Evolutionary conservation across 441 rosid species (phyloP), one percentile per base, ranked within the genome.

Genomic region (Erodium moschatum): DNA sequence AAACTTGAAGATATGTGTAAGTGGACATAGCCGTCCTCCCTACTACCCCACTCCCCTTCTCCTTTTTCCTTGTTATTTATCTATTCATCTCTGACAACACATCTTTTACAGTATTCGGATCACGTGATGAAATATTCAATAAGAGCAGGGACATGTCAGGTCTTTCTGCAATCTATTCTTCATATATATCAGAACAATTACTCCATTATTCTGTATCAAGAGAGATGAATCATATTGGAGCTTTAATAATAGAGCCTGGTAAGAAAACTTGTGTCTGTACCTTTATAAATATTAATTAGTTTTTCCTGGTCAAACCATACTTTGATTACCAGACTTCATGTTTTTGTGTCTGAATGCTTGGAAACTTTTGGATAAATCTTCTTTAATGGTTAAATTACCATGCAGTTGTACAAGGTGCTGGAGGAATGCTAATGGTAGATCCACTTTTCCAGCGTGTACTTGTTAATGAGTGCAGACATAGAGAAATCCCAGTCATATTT

Each of bases 391-490:
- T 64, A 20, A 44, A 61, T 61, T 71, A 42, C 66, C 68, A 33
- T 85, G 74, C 77, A 92, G 98, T 92, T 72, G 76, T 87, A 70
- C 97, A 89, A 80, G 98, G 83, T 71, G 80, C 98, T 77, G 98
- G 96, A 73, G 97, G 98, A 70, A 93, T 93, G 98, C 89, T 82
- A 72, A 84, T 91, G 96, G 80, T 93, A 77, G 97, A 93, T 83
- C 98, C 97, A 21, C 95, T 93, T 68, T 93, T 88, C 75, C 98
- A 93, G 77, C 80, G 93, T 71, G 80, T 84, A 73, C 92, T 93
- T 68, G 88, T 93, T 70, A 82, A 78, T n/a, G 91, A 86, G 79
- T 89, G 96, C 69, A 92, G 81, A 67, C 79, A 66, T 13, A 78
- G 74, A 68, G 88, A 85, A 65, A 89, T 91, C 74, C 97, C 97